These are phyloP conservation scores for Paspalum notatum DNA, from an alignment of 176 grass and related monocot species.

Conservation along the genomic window DNA sequence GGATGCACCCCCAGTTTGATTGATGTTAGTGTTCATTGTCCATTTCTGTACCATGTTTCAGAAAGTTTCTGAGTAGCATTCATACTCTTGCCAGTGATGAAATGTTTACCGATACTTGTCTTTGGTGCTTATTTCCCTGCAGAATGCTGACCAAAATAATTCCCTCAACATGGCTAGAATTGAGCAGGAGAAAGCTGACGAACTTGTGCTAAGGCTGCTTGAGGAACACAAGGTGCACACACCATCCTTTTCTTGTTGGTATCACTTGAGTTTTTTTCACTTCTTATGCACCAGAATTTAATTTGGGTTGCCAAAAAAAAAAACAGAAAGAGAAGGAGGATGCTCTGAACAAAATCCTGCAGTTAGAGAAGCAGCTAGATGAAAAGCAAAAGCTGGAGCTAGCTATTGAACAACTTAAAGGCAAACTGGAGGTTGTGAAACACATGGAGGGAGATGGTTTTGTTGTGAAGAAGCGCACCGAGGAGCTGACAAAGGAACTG, in stretches of 20 bases:
- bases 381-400: conserved; percentile 55
- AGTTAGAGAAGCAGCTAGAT: conserved; percentile 46
- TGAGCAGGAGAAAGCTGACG: conserved; percentile 47
- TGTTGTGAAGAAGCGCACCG: conserved; percentile 39
- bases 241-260: background rate
- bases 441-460: conserved; percentile 49
- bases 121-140: conserved; percentile 26
- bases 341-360: conserved; percentile 46
- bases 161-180: conserved; percentile 55
- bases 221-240: conserved; percentile 48
- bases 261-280: background rate
- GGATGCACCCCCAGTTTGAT: background rate
- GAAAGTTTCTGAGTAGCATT: conserved; percentile 4
- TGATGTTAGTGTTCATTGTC: background rate
- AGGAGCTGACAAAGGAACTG: conserved; percentile 40
- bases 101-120: conserved; percentile 5
- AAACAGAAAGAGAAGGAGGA: conserved; percentile 54
- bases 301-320: conserved; percentile 16
- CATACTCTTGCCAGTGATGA: background rate
- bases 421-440: conserved; percentile 44
- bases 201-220: conserved; percentile 32
- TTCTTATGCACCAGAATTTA: background rate
- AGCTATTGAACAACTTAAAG: conserved; percentile 51
- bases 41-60: background rate
- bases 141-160: conserved; percentile 45